Evolutionary conservation across 768 basidiomycete genomes (phyloP).

Genomic region (Russula lepida): DNA sequence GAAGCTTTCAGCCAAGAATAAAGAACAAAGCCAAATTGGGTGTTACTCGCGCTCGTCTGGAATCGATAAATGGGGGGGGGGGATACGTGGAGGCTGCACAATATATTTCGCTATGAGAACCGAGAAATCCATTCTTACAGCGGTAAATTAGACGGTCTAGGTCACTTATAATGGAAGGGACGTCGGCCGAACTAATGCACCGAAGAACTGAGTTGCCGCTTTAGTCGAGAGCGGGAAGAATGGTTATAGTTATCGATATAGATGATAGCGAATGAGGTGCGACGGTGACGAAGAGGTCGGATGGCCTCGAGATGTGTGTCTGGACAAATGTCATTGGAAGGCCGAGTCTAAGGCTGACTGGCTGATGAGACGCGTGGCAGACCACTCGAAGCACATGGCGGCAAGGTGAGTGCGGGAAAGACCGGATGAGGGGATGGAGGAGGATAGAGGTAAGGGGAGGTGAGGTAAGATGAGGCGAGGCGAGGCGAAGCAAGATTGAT

Average conservation of each 20-base stretch:
- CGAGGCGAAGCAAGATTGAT: conserved; percentile 8
- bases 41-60: background rate
- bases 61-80: background rate
- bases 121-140: background rate
- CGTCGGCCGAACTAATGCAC: conserved; percentile 7
- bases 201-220: conserved; percentile 1
- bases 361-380: background rate
- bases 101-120: conserved; percentile 4
- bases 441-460: background rate
- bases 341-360: background rate
- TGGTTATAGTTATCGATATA: conserved; percentile 8
- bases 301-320: background rate
- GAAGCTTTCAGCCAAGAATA: background rate
- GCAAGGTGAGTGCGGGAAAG: background rate
- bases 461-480: conserved; percentile 1
- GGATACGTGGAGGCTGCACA: background rate
- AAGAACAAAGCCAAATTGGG: background rate
- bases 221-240: conserved; percentile 7
- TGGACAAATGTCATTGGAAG: background rate
- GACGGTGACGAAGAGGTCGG: background rate
- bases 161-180: conserved; percentile 2
- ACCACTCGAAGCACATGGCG: conserved; percentile 6
- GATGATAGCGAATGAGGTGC: background rate
- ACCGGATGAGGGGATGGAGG: no score
- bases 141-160: background rate